Base-by-base conservation (phyloP, 2,329 filamentous ascomycete genomes). In the Epichloe uncinata region DNA sequence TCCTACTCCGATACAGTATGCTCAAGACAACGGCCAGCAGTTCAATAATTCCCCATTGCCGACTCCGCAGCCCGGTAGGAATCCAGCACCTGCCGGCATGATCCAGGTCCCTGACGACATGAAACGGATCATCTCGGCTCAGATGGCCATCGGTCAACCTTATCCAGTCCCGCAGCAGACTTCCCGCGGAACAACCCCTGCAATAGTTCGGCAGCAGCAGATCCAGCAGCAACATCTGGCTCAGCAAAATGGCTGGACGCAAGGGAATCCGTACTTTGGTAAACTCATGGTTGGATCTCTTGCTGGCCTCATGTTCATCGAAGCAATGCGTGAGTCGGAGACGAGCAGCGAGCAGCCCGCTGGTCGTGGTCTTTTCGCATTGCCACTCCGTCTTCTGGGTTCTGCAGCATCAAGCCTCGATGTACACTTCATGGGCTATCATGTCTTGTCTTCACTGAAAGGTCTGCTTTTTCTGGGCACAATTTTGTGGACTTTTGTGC, bases 221-320 rank as follows among this genome's bases (percentile, higher is more conserved):
- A 74, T 78, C 16, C 75, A 78, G 55, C 74, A 75, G 53, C 70
- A 70, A 48, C 70, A 72, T 35, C 69, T 71, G 49, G 71, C 71
- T 55, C 73, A 77, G 54, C 68, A 71, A 52, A 69, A 69, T 49
- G 68, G 73, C 36, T 83, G 79, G 78, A 72, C 71, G 47, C 73
- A 72, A 52, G 66, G 70, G 5, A 71, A 66, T 12, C 76, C 75
- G 1, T 82, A 81, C 53, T 75, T 78, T 51, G 79, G 78, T 47
- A 95, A 94, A 68, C 75, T 96, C 56, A 93, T 96, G 87, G 82
- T 96, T 5, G 91, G 91, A 41, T 91, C 90, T 16, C 77, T 97
- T 52, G 91, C 90, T 22, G 89, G 88, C 13, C 73, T 97, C 16
- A 95, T 97, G 90, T 77, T 96, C 35, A 69, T 95, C 57, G 89